A percentile compares a stretch with the other conserved stretches of the same genome.
phyloP scores from a whole-genome alignment of 1,284 basidiomycete genomes.

The Sanghuangporus sanghuang region DNA sequence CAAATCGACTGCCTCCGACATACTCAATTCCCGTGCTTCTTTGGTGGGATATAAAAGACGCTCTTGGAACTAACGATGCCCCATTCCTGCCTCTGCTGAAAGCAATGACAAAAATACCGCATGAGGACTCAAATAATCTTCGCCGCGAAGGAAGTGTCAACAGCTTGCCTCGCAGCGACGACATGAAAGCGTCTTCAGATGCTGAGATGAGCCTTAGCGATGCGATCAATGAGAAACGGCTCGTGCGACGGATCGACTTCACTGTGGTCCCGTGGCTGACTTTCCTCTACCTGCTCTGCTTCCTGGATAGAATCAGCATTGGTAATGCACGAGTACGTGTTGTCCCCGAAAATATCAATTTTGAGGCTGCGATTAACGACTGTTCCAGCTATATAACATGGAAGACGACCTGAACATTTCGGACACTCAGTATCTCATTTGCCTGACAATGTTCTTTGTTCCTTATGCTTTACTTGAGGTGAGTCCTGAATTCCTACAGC shows the following conservation, averaged over 20 bases:
- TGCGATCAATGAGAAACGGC: slow-evolving; percentile 54
- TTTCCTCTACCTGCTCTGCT: slow-evolving; percentile 69
- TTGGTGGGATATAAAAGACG: too few relatives aligned
- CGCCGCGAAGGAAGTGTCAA: too few relatives aligned
- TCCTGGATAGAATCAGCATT: slow-evolving; percentile 75
- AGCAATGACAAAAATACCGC: too few relatives aligned
- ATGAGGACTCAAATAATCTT: too few relatives aligned
- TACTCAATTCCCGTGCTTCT: too few relatives aligned
- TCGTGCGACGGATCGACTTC: slow-evolving; percentile 61
- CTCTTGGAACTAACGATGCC: too few relatives aligned
- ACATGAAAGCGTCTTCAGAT: too few relatives aligned
- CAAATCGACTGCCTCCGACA: too few relatives aligned
- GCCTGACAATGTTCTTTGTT: slow-evolving; percentile 61
- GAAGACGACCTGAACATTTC: slow-evolving; percentile 49
- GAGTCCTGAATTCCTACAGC: slow-evolving; percentile 3
- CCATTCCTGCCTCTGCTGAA: too few relatives aligned
- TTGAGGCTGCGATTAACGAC: neutral
- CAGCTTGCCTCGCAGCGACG: too few relatives aligned
- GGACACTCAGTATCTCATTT: slow-evolving; percentile 59
- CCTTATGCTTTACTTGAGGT: slow-evolving; percentile 60
- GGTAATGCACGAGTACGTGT: slow-evolving; percentile 69
- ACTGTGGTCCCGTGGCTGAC: slow-evolving; percentile 64
- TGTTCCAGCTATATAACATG: slow-evolving; percentile 47
- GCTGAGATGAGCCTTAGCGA: neutral
- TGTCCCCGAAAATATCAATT: neutral